phyloP scores from a whole-genome alignment of 2,329 filamentous ascomycete species.

The Claviceps sp. region DNA sequence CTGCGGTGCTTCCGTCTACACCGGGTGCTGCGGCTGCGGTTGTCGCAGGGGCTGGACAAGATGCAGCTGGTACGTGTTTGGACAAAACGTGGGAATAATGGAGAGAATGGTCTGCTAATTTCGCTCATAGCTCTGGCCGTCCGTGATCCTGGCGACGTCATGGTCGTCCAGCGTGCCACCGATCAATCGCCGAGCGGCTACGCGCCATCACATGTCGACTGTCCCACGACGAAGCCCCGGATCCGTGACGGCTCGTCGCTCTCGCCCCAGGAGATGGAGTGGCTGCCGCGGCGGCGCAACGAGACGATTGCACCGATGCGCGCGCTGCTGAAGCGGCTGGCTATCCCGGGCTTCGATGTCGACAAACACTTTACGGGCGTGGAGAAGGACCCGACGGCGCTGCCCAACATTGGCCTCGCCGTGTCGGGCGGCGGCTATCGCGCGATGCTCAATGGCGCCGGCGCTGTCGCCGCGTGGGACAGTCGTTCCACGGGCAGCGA shows the following conservation, averaged over 20 bases:
- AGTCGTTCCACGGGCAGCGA: slow-evolving; percentile 42
- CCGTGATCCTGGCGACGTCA: slow-evolving; percentile 6
- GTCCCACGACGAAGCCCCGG: slow-evolving; percentile 54
- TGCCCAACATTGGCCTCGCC: slow-evolving; percentile 56
- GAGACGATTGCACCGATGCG: slow-evolving; percentile 65
- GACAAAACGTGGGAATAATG: too few relatives aligned
- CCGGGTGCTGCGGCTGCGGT: background rate
- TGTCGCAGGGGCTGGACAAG: slow-evolving; percentile 1
- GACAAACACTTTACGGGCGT: slow-evolving; percentile 46
- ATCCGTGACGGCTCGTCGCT: slow-evolving; percentile 50
- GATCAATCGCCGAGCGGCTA: slow-evolving; percentile 41
- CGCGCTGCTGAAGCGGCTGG: slow-evolving; percentile 55
- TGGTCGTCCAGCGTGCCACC: slow-evolving; percentile 13
- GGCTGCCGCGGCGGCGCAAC: slow-evolving; percentile 58
- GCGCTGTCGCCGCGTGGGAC: slow-evolving; percentile 69
- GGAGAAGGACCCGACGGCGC: slow-evolving; percentile 18
- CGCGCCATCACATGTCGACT: slow-evolving; percentile 52
- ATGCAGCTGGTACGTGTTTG: slow-evolving; percentile 5
- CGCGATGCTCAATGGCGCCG: slow-evolving; percentile 74
- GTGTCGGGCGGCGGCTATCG: slow-evolving; percentile 77
- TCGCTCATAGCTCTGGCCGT: background rate
- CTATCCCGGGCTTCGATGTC: slow-evolving; percentile 70
- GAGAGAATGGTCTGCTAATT: background rate
- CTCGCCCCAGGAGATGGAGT: slow-evolving; percentile 57
- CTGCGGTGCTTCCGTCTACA: slow-evolving; percentile 1